Conservation (phyloP, 139 green algal genomes). For the Volvox reticuliferus region DNA sequence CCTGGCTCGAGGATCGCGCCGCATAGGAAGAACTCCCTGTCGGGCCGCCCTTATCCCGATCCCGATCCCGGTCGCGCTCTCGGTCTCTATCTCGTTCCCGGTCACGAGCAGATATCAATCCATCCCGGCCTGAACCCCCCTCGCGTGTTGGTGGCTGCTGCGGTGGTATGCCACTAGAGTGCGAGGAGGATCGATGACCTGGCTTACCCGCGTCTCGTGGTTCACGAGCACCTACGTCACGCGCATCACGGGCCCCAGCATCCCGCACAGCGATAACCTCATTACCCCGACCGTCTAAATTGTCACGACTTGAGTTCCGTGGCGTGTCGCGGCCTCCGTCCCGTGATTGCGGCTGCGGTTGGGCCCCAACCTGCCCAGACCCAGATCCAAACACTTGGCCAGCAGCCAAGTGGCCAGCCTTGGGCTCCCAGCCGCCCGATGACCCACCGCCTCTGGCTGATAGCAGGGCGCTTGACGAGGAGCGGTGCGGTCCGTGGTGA, state of each 20-base stretch:
- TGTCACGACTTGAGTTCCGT: neutral
- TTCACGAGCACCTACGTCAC: neutral
- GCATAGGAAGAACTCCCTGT: neutral
- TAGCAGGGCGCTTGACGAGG: neutral
- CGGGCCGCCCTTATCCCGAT: neutral
- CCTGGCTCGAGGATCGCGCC: slow-evolving; percentile 12
- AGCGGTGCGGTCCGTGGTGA: neutral
- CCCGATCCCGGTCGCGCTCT: neutral
- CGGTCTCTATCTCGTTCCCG: slow-evolving; percentile 1
- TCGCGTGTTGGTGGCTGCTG: neutral
- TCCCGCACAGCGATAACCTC: neutral
- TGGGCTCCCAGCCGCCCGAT: slow-evolving; percentile 9
- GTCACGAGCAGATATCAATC: neutral
- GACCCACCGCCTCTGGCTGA: neutral
- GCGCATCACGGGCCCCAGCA: neutral
- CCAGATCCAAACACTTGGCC: neutral
- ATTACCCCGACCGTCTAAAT: neutral
- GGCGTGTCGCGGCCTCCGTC: neutral
- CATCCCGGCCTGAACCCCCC: neutral
- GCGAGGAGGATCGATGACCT: neutral
- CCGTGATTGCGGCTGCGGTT: neutral
- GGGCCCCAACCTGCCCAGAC: neutral
- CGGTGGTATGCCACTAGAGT: neutral
- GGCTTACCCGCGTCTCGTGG: neutral
- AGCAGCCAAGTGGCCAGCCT: neutral